Conservation (phyloP, 371 early-diverging fungal genomes). For the Mortierella sp. region DNA sequence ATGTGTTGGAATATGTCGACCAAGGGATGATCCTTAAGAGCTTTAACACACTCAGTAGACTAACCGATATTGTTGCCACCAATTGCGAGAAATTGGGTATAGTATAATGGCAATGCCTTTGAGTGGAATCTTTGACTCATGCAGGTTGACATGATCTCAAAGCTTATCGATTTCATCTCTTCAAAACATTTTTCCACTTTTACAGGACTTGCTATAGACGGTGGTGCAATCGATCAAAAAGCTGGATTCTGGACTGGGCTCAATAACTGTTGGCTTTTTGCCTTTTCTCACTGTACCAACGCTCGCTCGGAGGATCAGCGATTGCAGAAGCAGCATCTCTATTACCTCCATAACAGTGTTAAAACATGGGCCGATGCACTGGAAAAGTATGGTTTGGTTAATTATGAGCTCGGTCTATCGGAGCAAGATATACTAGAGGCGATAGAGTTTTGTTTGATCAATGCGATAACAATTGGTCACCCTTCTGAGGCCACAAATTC, state of each 20-base stretch:
- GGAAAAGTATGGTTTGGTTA: slow-evolving; percentile 83
- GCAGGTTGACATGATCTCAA: not conserved
- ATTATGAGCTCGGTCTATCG: slow-evolving; percentile 91
- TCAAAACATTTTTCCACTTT: slow-evolving; percentile 36
- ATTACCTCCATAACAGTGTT: slow-evolving; percentile 72
- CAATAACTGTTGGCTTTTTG: slow-evolving; percentile 86
- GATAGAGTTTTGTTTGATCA: slow-evolving; percentile 66
- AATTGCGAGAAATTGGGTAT: slow-evolving; percentile 81
- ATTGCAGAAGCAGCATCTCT: slow-evolving; percentile 70
- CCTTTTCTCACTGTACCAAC: slow-evolving; percentile 72
- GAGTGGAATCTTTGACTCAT: not conserved
- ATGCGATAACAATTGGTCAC: slow-evolving; percentile 32
- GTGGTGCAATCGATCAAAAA: slow-evolving; percentile 38
- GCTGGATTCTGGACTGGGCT: slow-evolving; percentile 85
- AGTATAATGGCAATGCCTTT: too few species aligned
- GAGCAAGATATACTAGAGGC: slow-evolving; percentile 83
- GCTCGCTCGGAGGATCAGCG: slow-evolving; percentile 70
- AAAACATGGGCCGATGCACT: slow-evolving; percentile 82
- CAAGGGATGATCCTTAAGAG: slow-evolving; percentile 76
- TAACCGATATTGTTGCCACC: slow-evolving; percentile 78
- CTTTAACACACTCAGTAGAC: slow-evolving; percentile 77
- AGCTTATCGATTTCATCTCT: slow-evolving; percentile 12
- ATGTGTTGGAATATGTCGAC: slow-evolving; percentile 77
- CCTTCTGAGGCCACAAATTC: not conserved
- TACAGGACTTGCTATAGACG: slow-evolving; percentile 32